A percentile compares a stretch with the other conserved stretches of the same genome.
phyloP scores from a whole-genome alignment of 345 rosid genomes.

The Citrus unshiu region DNA sequence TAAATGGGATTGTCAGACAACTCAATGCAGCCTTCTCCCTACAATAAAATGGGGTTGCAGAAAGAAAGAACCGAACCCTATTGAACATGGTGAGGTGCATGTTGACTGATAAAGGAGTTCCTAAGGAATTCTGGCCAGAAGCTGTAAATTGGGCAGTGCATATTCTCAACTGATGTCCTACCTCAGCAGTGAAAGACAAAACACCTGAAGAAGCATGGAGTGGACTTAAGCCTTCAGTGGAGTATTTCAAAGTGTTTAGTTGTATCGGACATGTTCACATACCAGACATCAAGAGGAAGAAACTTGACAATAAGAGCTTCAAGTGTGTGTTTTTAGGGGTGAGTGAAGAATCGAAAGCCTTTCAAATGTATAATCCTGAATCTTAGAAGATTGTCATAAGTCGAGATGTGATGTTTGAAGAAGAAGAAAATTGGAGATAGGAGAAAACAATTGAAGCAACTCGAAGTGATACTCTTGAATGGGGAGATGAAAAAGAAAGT shows the following conservation, averaged over 20 bases:
- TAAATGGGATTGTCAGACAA: neutral
- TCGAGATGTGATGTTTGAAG: neutral
- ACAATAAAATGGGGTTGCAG: neutral
- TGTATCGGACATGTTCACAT: neutral
- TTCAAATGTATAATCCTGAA: neutral
- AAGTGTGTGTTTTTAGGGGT: neutral
- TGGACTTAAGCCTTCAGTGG: neutral
- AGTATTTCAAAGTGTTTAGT: neutral
- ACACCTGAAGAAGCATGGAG: neutral
- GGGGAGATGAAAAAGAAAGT: too few species aligned
- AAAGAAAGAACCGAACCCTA: neutral
- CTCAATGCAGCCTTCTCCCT: neutral
- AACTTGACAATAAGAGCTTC: neutral
- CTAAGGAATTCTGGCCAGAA: neutral
- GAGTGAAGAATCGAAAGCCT: neutral
- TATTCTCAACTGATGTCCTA: neutral
- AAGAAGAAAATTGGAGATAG: neutral
- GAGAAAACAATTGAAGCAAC: neutral
- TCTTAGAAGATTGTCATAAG: neutral
- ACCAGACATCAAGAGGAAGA: neutral
- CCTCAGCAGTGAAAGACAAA: neutral
- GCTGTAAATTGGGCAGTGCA: neutral
- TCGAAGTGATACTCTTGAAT: too few species aligned
- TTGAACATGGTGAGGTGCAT: neutral
- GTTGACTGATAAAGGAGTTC: neutral